A percentile compares a stretch with the other conserved stretches of the same genome.
Conservation (phyloP, 805 yeast species). For the Pichia rugopelliculosa region DNA sequence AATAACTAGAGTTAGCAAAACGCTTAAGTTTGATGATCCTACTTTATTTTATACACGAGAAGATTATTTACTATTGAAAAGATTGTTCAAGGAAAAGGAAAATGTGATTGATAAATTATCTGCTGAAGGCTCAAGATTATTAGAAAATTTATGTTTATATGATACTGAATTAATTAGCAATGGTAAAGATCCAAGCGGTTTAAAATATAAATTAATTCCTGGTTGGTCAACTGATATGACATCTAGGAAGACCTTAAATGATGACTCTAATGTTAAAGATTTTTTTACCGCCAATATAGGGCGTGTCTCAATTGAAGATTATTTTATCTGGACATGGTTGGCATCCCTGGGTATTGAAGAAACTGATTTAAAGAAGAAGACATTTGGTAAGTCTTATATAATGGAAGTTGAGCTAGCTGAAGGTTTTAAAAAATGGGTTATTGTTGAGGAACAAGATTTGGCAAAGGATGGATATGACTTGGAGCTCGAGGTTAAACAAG, state of each 20-base stretch:
- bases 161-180: conserved; percentile 31
- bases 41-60: conserved; percentile 67
- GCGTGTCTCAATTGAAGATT: conserved; percentile 73
- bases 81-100: conserved; percentile 52
- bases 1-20: conserved; percentile 47
- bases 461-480: conserved; percentile 29
- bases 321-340: conserved; percentile 89
- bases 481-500: conserved; percentile 29
- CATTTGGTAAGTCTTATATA: conserved; percentile 77
- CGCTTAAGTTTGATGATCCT: conserved; percentile 62
- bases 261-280: conserved; percentile 19
- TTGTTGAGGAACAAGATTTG: conserved; percentile 60
- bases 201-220: conserved; percentile 24
- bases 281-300: conserved; percentile 41
- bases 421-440: conserved; percentile 69
- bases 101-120: conserved; percentile 60
- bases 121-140: conserved; percentile 59
- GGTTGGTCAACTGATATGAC: conserved; percentile 33
- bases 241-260: conserved; percentile 8
- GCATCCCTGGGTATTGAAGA: conserved; percentile 71
- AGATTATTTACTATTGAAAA: conserved; percentile 67
- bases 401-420: conserved; percentile 75
- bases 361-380: conserved; percentile 50
- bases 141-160: conserved; percentile 31
- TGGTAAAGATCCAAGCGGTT: conserved; percentile 27